Conservation (phyloP, 495 filamentous ascomycete genomes). For the Jackrogersella multiformis region DNA sequence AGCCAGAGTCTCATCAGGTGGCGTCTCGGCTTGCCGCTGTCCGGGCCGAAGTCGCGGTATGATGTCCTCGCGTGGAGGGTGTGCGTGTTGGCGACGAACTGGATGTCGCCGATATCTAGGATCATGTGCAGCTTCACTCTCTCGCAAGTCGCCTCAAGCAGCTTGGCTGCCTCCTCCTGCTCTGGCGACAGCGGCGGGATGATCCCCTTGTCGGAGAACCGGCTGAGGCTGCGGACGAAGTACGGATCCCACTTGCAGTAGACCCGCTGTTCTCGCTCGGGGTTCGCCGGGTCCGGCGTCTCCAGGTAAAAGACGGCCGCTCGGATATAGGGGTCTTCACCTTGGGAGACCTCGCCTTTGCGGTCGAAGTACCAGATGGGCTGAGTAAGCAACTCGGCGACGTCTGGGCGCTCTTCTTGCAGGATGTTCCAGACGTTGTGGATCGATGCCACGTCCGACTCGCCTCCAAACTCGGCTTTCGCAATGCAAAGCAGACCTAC, state of each 20-base stretch:
- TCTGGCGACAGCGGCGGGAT: constrained; percentile 72
- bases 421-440: constrained; percentile 87
- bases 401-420: constrained; percentile 77
- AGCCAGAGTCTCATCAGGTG: constrained; percentile 91
- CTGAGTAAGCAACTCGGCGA: constrained; percentile 74
- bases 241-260: constrained; percentile 81
- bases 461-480: constrained; percentile 80
- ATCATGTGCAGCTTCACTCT: constrained; percentile 77
- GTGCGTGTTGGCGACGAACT: constrained; percentile 76
- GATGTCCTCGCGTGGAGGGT: constrained; percentile 74
- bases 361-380: constrained; percentile 95
- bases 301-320: constrained; percentile 79
- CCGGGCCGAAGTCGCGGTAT: constrained; percentile 71
- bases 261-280: constrained; percentile 49
- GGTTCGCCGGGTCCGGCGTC: constrained; percentile 50
- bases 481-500: constrained; percentile 88
- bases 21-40: constrained; percentile 61
- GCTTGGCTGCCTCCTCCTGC: constrained; percentile 69
- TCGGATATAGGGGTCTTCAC: constrained; percentile 79
- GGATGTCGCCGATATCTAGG: constrained; percentile 81
- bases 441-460: constrained; percentile 80
- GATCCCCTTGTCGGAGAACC: constrained; percentile 71
- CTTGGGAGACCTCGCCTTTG: constrained; percentile 81
- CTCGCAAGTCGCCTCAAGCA: constrained; percentile 74
- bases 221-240: constrained; percentile 71